Evolutionary conservation across 2,329 filamentous ascomycete genomes (phyloP).

Genomic region (Basipetospora chlamydospora): DNA sequence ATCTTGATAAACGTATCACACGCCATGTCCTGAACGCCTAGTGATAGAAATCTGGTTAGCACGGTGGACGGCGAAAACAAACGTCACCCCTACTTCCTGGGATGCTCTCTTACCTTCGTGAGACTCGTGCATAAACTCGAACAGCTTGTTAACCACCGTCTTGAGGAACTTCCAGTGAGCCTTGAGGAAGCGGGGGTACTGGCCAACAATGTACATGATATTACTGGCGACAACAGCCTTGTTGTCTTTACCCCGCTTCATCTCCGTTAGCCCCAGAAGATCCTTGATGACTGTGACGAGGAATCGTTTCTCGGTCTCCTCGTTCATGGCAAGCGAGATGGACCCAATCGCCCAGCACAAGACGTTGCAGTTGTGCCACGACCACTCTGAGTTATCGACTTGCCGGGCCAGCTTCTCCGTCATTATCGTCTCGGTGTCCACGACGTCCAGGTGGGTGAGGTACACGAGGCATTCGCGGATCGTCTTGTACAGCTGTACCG

Average conservation of each 20-base stretch:
- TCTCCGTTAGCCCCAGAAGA: constrained; percentile 86
- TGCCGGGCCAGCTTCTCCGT: constrained; percentile 93
- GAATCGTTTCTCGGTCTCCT: constrained; percentile 97
- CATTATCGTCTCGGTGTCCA: constrained; percentile 98
- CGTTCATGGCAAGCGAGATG: constrained; percentile 97
- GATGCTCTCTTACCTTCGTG: constrained; percentile 58
- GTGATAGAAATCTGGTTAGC: constrained; percentile 12
- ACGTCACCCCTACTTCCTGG: neutral
- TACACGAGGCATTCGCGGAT: constrained; percentile 95
- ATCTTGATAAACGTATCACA: constrained; percentile 99
- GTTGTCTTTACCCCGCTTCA: constrained; percentile 99
- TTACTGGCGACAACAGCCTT: constrained; percentile 98
- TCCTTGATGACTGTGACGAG: constrained; percentile 98
- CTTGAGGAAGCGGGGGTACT: constrained; percentile 96
- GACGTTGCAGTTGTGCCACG: constrained; percentile 99
- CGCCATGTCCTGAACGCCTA: constrained; percentile 96
- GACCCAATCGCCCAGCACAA: constrained; percentile 99
- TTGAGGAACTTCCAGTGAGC: constrained; percentile 99
- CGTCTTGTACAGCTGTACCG: constrained; percentile 97
- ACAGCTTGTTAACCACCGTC: constrained; percentile 98
- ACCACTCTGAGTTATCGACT: constrained; percentile 93
- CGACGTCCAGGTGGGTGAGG: constrained; percentile 89
- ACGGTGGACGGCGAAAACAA: no score
- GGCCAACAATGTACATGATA: constrained; percentile 99
- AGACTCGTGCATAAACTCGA: constrained; percentile 99